These are phyloP conservation scores for Xanthoconium stramineum DNA, from an alignment of 768 basidiomycete genomes.

Conservation along the genomic window DNA sequence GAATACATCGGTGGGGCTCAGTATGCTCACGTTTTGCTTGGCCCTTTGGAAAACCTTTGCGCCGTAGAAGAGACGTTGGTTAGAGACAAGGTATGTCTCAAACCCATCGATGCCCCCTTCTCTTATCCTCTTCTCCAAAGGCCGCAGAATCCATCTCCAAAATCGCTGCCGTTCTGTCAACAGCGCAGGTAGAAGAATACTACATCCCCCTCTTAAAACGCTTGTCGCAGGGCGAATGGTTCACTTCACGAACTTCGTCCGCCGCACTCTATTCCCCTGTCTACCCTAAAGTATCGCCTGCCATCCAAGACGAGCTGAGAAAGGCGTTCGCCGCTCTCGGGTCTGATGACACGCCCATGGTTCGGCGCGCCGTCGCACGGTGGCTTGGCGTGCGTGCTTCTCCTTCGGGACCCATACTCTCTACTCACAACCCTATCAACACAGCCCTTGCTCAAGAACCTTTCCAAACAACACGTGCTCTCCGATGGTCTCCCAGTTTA, in stretches of 20 bases:
- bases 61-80: slow-evolving; percentile 98
- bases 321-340: slow-evolving; percentile 80
- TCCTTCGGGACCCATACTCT: neutral
- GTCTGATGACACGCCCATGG: slow-evolving; percentile 98
- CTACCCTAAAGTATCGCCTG: slow-evolving; percentile 72
- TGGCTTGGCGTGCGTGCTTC: slow-evolving; percentile 83
- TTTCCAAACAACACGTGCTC: slow-evolving; percentile 77
- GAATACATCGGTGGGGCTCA: slow-evolving; percentile 92
- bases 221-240: slow-evolving; percentile 94
- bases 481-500: slow-evolving; percentile 90
- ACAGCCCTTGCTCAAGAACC: slow-evolving; percentile 76
- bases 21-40: slow-evolving; percentile 82
- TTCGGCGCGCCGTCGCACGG: slow-evolving; percentile 91
- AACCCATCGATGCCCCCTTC: neutral
- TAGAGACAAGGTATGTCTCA: slow-evolving; percentile 81
- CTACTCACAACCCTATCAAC: slow-evolving; percentile 10
- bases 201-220: slow-evolving; percentile 91
- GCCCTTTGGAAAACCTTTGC: slow-evolving; percentile 91
- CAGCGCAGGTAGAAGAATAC: slow-evolving; percentile 78
- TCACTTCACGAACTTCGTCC: slow-evolving; percentile 94
- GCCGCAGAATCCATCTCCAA: slow-evolving; percentile 96
- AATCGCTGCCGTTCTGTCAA: slow-evolving; percentile 73
- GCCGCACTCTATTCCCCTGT: slow-evolving; percentile 91
- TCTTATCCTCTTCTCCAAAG: slow-evolving; percentile 40
- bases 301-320: slow-evolving; percentile 82